Evolutionary conservation across 2,329 filamentous ascomycete species (phyloP), one percentile per base, ranked within the genome.

Genomic region (Ploettnerulaceae sp.): DNA sequence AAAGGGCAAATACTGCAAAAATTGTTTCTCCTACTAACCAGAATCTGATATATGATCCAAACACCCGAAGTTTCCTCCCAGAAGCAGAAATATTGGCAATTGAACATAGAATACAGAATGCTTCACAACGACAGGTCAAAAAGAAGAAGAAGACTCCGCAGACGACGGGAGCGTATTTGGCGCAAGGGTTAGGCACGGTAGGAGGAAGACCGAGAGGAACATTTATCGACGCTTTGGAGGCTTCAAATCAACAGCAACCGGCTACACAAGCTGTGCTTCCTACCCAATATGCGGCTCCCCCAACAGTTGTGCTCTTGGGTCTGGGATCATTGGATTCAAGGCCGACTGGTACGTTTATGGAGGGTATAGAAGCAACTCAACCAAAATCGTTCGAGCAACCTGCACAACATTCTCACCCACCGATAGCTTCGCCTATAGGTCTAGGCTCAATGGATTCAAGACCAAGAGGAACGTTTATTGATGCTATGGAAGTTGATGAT

Each of bases 61-160:
- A 83, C 55, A 81, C 81, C 12, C 72, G 80, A 54, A 75, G 80
- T 49, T 80, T 82, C 71, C 70, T 83, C 3, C 71, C 74, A 3
- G 71, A 66, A 42, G 62, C 61, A 5, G 67, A 75, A 20, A 53
- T 76, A 14, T 35, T 68, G 53, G 71, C 63, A 39, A 65, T 65
- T 34, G 71, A 75, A 40, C 67, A 72, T 44, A 64, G 59, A 24
- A 57, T 71, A 3, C 60, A 65, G 18, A 65, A 72, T 44, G 63
- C 65, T 12, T 61, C 67, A 0, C 69, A 72, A 21, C 36, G 48
- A 36, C 68, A 69, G 8, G 68, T 71, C 6, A 64, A 64, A 47
- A 62, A 57, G 37, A 70, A 66, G 51, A 70, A 67, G 48, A 65
- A 64, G 31, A 34, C 47, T 20, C 53, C 64, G 3, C 61, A 61